These are phyloP conservation scores for Canariomyces notabilis DNA, from an alignment of 2,329 filamentous ascomycete genomes.

Conservation along the genomic window DNA sequence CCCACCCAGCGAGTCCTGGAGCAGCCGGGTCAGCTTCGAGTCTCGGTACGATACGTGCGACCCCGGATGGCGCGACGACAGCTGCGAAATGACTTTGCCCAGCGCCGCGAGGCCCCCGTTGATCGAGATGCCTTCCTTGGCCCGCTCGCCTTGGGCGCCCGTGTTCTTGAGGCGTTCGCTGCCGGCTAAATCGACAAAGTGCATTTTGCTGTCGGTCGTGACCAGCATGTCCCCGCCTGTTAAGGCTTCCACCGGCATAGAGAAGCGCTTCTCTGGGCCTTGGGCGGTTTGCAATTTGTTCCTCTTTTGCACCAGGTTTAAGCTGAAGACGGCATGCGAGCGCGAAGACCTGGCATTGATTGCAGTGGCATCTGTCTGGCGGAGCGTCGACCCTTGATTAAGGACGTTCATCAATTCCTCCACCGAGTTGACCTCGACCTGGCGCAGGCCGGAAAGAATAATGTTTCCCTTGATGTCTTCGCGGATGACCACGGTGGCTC, in stretches of 20 bases:
- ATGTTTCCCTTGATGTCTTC: conserved; percentile 95
- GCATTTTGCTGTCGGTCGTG: conserved; percentile 94
- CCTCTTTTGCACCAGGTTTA: conserved; percentile 88
- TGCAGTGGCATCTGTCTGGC: conserved; percentile 93
- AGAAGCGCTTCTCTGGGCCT: conserved; percentile 74
- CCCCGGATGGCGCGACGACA: conserved; percentile 82
- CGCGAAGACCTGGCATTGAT: conserved; percentile 97
- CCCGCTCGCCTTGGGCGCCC: conserved; percentile 86
- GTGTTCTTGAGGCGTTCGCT: conserved; percentile 98
- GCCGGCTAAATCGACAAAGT: conserved; percentile 96
- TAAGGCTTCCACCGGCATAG: conserved; percentile 77
- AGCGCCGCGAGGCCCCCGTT: conserved; percentile 92
- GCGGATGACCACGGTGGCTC: conserved; percentile 78
- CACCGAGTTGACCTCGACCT: conserved; percentile 83
- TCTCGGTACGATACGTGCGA: conserved; percentile 96
- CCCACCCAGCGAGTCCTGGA: conserved; percentile 93
- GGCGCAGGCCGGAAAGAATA: conserved; percentile 80
- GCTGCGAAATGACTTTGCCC: conserved; percentile 96
- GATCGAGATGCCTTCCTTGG: conserved; percentile 95
- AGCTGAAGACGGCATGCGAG: conserved; percentile 93
- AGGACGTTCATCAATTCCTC: conserved; percentile 86
- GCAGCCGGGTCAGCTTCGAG: conserved; percentile 88
- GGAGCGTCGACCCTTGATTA: conserved; percentile 87
- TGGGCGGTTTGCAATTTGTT: conserved; percentile 48
- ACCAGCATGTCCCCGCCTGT: conserved; percentile 64